Evolutionary conservation across 2,329 filamentous ascomycete species (phyloP), one percentile per base, ranked within the genome.

Genomic region (Tolypocladium paradoxum): DNA sequence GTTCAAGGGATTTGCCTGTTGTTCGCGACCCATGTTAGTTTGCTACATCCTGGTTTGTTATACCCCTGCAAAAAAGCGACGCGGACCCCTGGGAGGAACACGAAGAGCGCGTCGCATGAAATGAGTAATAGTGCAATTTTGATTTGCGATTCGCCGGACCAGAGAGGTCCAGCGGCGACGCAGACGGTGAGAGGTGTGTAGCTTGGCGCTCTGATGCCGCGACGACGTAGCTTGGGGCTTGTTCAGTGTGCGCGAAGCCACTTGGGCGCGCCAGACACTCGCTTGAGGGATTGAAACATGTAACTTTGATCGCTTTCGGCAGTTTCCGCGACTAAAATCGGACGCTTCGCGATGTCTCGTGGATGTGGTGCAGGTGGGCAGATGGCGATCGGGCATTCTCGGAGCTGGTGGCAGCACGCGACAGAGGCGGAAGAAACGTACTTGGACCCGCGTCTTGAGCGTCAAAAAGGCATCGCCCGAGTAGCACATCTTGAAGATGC

Each of bases 401-500:
- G 57, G 57, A 54, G 53, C 38, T 46, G 5, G 49, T 49, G 27
- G 53, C 50, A 47, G 34, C 45, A 56, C 53, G 52, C 53, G 55
- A 52, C 31, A 53, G 24, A 51, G 48, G 37, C 45, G 47, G 55
- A 35, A 49, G 51, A 61, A 51, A 76, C 82, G 58, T 79, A 87
- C 84, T 77, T 99, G 93, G 58, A 99, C 93, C 72, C 90, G 83
- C 54, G 93, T 99, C 70, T 93, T 93, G 58, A 99, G 78, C 29
- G 93, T 97, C 72, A 99, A 73, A 68, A 91, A 97, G 33, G 93
- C 92, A 73, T 99, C 92, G 60, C 93, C 93, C 2, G 88, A 84
- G 69, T 99, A 99, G 68, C 87, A 92, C 92, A 99, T 97, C 72
- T 97, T 97, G 79, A 99, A 99, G 62, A 99, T 97, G 67, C 93